Conservation (phyloP, 495 filamentous ascomycete genomes). For the Hypoxylon crocopeplum region DNA sequence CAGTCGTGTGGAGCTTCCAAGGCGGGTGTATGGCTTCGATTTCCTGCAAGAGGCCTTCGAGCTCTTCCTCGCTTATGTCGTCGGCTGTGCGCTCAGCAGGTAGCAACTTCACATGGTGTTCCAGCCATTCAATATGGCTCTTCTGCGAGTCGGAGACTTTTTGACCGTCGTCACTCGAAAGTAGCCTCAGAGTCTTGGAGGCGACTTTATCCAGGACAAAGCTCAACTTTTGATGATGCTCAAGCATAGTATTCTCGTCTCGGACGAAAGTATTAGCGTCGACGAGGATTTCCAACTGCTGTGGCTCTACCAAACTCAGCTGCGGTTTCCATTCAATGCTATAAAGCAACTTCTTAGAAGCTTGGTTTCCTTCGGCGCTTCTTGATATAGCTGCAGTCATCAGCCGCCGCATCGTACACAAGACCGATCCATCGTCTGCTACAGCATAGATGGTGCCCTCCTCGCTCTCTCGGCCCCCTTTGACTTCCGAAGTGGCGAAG, state of each 20-base stretch:
- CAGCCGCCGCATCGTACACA: constrained; percentile 33
- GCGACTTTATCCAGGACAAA: constrained; percentile 23
- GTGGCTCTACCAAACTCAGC: constrained; percentile 33
- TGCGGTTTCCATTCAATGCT: constrained; percentile 44
- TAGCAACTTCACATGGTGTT: constrained; percentile 22
- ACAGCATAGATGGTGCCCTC: constrained; percentile 36
- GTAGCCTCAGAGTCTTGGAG: constrained; percentile 16
- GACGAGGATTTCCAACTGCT: constrained; percentile 24
- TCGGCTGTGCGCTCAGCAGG: background rate
- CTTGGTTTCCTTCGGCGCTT: background rate
- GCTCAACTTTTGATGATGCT: constrained; percentile 22
- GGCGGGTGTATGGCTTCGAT: constrained; percentile 24
- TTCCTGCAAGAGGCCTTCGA: background rate
- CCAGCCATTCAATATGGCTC: constrained; percentile 40
- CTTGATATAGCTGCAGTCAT: constrained; percentile 27
- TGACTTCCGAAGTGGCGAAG: constrained; percentile 11
- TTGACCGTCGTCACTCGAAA: constrained; percentile 9
- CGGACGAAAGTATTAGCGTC: constrained; percentile 22
- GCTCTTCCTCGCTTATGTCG: background rate
- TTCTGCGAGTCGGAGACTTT: constrained; percentile 16
- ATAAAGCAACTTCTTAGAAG: constrained; percentile 36
- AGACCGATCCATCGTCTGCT: constrained; percentile 35
- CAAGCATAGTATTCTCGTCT: constrained; percentile 22
- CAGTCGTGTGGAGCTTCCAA: constrained; percentile 37
- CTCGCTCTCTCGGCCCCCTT: constrained; percentile 10